A percentile compares a stretch with the other conserved stretches of the same genome.
Conservation (phyloP, 768 basidiomycete species). For the Cubamyces lactineus region DNA sequence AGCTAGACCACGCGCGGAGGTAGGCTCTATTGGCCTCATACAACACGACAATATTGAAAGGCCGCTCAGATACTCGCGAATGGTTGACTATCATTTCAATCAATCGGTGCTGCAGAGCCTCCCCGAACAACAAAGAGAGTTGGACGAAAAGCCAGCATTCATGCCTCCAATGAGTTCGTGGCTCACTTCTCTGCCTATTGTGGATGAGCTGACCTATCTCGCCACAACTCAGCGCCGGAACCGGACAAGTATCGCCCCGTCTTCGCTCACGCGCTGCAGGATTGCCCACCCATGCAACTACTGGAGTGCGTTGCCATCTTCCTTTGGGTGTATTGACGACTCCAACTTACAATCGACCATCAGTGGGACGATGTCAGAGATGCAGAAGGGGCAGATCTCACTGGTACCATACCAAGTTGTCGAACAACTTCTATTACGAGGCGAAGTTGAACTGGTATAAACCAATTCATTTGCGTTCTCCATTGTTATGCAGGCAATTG, state of each 20-base stretch:
- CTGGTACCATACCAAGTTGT: conserved; percentile 77
- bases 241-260: conserved; percentile 80
- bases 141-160: conserved; percentile 75
- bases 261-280: conserved; percentile 75
- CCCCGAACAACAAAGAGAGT: conserved; percentile 72
- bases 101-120: conserved; percentile 82
- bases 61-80: conserved; percentile 65
- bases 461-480: not conserved
- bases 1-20: conserved; percentile 81
- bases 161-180: conserved; percentile 75
- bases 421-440: conserved; percentile 70
- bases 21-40: conserved; percentile 33
- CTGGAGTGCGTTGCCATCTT: conserved; percentile 58
- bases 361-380: conserved; percentile 72
- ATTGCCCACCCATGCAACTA: conserved; percentile 67
- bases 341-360: not conserved
- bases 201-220: conserved; percentile 6
- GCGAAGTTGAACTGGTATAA: conserved; percentile 78
- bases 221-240: conserved; percentile 59
- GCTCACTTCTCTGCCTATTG: conserved; percentile 2
- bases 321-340: not conserved
- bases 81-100: conserved; percentile 78
- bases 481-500: too few species aligned
- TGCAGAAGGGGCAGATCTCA: conserved; percentile 83
- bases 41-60: too few species aligned